Evolutionary conservation across 306 rosid genomes (phyloP).

Genomic region (Prunus mira): DNA sequence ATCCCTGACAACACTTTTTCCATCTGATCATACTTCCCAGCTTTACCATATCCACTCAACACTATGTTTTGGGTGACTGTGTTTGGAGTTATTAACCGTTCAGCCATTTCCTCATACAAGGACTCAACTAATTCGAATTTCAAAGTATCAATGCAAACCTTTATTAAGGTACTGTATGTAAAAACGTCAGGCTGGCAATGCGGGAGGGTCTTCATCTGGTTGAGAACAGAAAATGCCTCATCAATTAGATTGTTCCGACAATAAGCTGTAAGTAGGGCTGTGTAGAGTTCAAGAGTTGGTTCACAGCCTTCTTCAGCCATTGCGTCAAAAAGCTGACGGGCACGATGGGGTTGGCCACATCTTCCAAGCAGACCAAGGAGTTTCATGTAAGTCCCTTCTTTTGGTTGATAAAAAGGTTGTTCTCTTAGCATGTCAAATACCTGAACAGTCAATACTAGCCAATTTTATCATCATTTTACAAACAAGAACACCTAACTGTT

Average conservation of each 20-base stretch:
- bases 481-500: neutral
- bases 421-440: conserved; percentile 87
- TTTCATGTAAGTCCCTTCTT: conserved; percentile 94
- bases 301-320: conserved; percentile 78
- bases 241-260: conserved; percentile 60
- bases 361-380: conserved; percentile 85
- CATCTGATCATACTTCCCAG: conserved; percentile 84
- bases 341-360: conserved; percentile 71
- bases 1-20: conserved; percentile 78
- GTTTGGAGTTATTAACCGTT: neutral
- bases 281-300: conserved; percentile 76
- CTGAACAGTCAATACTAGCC: conserved; percentile 36
- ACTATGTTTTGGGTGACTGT: conserved; percentile 93
- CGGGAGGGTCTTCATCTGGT: conserved; percentile 81
- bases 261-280: conserved; percentile 81
- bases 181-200: conserved; percentile 90
- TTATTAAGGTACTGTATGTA: conserved; percentile 79
- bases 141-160: conserved; percentile 61
- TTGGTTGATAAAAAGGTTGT: conserved; percentile 85
- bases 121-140: conserved; percentile 19
- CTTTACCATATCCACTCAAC: conserved; percentile 88
- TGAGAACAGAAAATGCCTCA: conserved; percentile 60
- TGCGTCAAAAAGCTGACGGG: conserved; percentile 61
- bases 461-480: neutral
- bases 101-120: conserved; percentile 68